Conservation (phyloP, 2,329 filamentous ascomycete genomes). For the Stagonosporopsis cucurbitacearum region DNA sequence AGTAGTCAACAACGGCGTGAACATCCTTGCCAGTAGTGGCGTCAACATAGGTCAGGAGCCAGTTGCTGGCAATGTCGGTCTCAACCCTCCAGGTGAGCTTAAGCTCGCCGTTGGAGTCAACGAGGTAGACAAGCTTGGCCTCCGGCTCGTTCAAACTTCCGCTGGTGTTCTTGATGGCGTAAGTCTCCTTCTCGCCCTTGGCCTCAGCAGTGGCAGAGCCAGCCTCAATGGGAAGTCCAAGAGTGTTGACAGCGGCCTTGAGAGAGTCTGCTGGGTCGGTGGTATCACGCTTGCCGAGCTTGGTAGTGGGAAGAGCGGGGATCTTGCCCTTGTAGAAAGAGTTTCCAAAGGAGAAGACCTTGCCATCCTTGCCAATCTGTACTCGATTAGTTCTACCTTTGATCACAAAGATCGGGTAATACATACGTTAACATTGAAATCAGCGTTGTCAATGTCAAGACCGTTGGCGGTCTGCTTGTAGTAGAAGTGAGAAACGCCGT, state of each 20-base stretch:
- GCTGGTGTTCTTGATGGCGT: constrained; percentile 49
- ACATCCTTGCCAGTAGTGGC: constrained; percentile 55
- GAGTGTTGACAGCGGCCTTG: constrained; percentile 46
- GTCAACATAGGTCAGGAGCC: constrained; percentile 64
- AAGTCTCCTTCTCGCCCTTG: constrained; percentile 44
- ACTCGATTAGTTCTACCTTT: not conserved
- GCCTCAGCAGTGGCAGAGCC: constrained; percentile 41
- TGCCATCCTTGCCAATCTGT: constrained; percentile 60
- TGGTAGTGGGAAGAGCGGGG: constrained; percentile 35
- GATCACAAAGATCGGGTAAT: not conserved
- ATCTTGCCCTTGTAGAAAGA: constrained; percentile 56
- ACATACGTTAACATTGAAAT: constrained; percentile 66
- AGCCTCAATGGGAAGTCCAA: constrained; percentile 51
- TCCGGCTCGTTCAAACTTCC: constrained; percentile 60
- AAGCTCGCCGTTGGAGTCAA: constrained; percentile 53
- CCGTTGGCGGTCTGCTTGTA: constrained; percentile 65
- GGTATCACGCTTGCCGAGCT: constrained; percentile 33
- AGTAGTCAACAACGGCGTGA: constrained; percentile 61
- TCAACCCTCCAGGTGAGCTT: constrained; percentile 65
- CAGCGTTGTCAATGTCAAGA: constrained; percentile 65
- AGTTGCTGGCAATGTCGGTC: constrained; percentile 62
- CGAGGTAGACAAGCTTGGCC: constrained; percentile 61
- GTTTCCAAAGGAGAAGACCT: constrained; percentile 65
- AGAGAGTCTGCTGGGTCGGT: constrained; percentile 54
- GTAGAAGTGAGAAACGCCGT: constrained; percentile 63